Base-by-base conservation (phyloP, 164 flowering plant genomes). In the Liriodendron chinense region DNA sequence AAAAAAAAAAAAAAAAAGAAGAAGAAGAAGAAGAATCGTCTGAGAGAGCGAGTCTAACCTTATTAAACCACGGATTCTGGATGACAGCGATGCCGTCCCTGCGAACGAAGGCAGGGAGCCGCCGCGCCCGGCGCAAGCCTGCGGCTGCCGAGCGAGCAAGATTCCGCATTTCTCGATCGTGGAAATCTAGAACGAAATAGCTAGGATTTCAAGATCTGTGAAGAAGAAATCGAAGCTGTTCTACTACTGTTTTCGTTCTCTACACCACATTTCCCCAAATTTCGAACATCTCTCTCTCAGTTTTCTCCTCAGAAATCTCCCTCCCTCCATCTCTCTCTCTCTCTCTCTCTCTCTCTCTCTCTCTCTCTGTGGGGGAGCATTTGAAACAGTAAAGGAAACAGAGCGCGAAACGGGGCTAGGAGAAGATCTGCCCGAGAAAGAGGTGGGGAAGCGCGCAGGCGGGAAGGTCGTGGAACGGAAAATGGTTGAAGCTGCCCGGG, bases 11-110 rank as follows among this genome's bases (percentile, higher is more conserved):
- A 34, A 4, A 4, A 34, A 34, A 72, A 53, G 9, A 49, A n/a
- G n/a, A n/a, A n/a, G n/a, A n/a, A n/a, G n/a, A n/a, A n/a, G n/a
- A n/a, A 1, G 24, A 56, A 72, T 57, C 14, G 13, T 26, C 48
- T n/a, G 5, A 10, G 7, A 64, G 67, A 24, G 26, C 1, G 24
- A 23, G 24, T 64, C 67, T 9, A 47, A 94, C 99, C 98, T 96
- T 96, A 77, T 96, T 96, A 73, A 92, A 92, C 99, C 98, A 96
- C 0, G 99, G 98, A 86, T 94, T 98, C 68, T 91, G 98, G 47
- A 96, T 96, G 82, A 96, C 94, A 82, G 94, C 99, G 61, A 98
- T 83, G 20, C 99, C 98, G 1, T 97, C 95, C 85, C 94, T 96
- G 82, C 92, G 96, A 13, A 96, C 93, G 24, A 96, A 48, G 22